A percentile compares a stretch with the other conserved stretches of the same genome.
Conservation (phyloP, 1,139 yeast species). For the Taphrina confusa region DNA sequence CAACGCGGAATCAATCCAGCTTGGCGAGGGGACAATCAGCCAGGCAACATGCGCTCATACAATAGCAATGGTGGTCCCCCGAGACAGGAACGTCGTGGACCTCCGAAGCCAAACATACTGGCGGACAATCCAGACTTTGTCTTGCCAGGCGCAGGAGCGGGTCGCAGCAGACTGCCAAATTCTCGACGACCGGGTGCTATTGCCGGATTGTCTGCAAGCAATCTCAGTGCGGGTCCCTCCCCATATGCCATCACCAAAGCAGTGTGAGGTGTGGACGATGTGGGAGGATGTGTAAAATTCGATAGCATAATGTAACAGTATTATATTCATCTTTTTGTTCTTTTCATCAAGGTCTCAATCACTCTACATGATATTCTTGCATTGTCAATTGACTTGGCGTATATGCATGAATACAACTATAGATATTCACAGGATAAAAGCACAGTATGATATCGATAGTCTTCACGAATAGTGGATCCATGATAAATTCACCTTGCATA, state of each 20-base stretch:
- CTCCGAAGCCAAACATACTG: constrained; percentile 13
- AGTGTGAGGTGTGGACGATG: no score
- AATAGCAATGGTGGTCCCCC: background rate
- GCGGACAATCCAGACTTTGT: constrained; percentile 34
- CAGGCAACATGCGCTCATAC: background rate
- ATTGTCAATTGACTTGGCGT: no score
- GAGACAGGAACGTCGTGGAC: constrained; percentile 19
- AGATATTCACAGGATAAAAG: no score
- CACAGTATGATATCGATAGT: no score
- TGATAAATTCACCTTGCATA: no score
- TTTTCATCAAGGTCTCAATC: no score
- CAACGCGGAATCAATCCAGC: constrained; percentile 30
- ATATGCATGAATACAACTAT: no score
- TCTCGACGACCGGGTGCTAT: constrained; percentile 14
- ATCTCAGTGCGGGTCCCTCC: constrained; percentile 5
- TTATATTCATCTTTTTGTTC: no score
- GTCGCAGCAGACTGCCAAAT: constrained; percentile 13
- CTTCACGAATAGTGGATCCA: no score
- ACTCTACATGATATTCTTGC: no score
- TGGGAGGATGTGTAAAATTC: no score
- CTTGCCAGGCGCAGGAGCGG: constrained; percentile 8
- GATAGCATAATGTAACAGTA: no score
- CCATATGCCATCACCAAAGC: constrained; percentile 19
- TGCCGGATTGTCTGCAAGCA: constrained; percentile 8
- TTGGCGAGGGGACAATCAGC: constrained; percentile 13